Base-by-base conservation (phyloP, 768 basidiomycete genomes). In the Rubroboletus satanas region DNA sequence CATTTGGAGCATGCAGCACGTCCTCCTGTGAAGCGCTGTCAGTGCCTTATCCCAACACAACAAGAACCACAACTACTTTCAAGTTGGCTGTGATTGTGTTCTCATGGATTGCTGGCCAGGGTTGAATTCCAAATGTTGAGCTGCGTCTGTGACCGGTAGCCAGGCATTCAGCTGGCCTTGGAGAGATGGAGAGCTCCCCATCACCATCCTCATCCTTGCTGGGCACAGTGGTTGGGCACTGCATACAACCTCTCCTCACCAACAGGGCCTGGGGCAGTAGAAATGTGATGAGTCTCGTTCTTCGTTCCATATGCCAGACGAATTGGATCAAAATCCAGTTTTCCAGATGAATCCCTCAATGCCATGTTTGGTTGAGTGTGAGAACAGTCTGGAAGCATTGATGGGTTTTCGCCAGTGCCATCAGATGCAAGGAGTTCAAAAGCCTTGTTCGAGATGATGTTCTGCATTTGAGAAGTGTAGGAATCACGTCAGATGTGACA, bases 381-480 rank as follows among this genome's bases (percentile, higher is more conserved):
- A 21, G 49, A n/a, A 11, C 26, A 42, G 17, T 42, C 21, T 8
- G 49, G 28, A 23, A 18, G 23, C 14, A 31, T 32, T n/a, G 52
- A 39, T 0, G 55, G 36, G 33, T 43, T 9, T 35, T 64, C 52
- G 41, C 66, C 59, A 15, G 56, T 32, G 26, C 66, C 68, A 44
- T 70, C 70, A 4, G 62, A 55, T n/a, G 68, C 57, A 8, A 70
- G 68, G 45, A 70, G 60, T 14, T 70, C 69, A 37, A 70, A 70
- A 10, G 60, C 58, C 7, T 63, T 56, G 29, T 50, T 64, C 5
- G 60, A 56, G 59, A 59, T 57, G 2, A 37, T 2, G 49, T 56
- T 64, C 23, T 52, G 62, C 1, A 60, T 41, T 29, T 54, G 66
- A 10, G 67, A 57, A 60, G 66, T 4, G 64, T 68, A 2, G 64